Evolutionary conservation across 2,329 filamentous ascomycete species (phyloP), one percentile per base, ranked within the genome.

Genomic region (Trichoderma guizhouense): DNA sequence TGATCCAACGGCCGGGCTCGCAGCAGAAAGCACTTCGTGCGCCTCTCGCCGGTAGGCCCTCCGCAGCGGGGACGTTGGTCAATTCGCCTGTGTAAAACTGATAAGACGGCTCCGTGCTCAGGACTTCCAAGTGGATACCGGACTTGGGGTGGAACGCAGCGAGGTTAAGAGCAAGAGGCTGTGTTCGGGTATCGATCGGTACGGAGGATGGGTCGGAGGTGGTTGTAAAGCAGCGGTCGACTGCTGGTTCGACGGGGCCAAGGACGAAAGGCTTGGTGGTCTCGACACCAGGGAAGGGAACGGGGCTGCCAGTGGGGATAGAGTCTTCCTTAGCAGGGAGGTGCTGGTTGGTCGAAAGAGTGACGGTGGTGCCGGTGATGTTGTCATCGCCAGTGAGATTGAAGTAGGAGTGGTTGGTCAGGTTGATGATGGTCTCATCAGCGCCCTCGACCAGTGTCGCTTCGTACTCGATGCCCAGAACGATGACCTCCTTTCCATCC

Each of bases 1-100:
- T 96, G 71, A 98, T 92, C 80, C 92, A 98, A 26, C 96, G 89
- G 77, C 93, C 93, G 0, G 95, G 95, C 85, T 99, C 96, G 57
- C 97, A 91, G 81, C 94, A 97, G 84, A 98, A 97, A 0, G 92
- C 95, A 58, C 91, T 89, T 63, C 94, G 88, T 5, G 89, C 79
- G 0, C 87, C 88, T 63, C 93, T 88, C 1, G 91, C 90, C 0
- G 91, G 89, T 32, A 88, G 81, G 3, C 86, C 86, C n/a, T 85
- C 86, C 4, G 90, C 85, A 34, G 84, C 91, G 0, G 93, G 91
- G 14, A 97, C 91, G 76, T 96, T 84, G 75, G 97, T 94, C 78
- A 90, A 91, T 79, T 93, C 91, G 75, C 95, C 96, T 0, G 94
- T 97, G 83, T 98, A 98, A 84, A 98, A 97, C 82, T 98, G 95